These are phyloP conservation scores for Lipomyces spencermartinsiae DNA, from an alignment of 805 yeast species.

Conservation along the genomic window DNA sequence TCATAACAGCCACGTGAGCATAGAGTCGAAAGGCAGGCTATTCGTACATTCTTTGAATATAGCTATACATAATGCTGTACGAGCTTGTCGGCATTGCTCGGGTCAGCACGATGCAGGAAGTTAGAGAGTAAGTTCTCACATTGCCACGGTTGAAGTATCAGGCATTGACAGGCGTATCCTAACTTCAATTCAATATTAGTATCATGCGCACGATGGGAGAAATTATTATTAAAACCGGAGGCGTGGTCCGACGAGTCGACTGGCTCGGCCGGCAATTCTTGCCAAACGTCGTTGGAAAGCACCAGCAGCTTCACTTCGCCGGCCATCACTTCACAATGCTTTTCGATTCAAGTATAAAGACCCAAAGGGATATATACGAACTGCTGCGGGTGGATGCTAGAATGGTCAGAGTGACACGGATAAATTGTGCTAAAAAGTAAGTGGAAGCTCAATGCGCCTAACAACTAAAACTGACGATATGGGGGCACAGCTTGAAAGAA, in stretches of 20 bases:
- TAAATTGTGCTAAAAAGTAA: slow-evolving; percentile 4
- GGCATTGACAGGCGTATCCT: not conserved
- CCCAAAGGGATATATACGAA: slow-evolving; percentile 82
- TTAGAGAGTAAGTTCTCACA: slow-evolving; percentile 55
- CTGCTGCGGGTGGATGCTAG: slow-evolving; percentile 88
- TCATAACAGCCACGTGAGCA: not conserved
- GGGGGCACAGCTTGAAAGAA: slow-evolving; percentile 9
- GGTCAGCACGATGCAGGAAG: slow-evolving; percentile 67
- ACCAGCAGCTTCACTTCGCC: slow-evolving; percentile 87
- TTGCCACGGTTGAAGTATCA: not conserved
- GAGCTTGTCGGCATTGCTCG: slow-evolving; percentile 91
- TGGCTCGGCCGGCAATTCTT: slow-evolving; percentile 79
- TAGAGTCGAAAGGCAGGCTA: not conserved
- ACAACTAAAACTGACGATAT: slow-evolving; percentile 2
- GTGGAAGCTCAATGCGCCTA: not conserved
- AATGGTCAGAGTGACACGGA: slow-evolving; percentile 75
- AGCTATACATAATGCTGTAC: slow-evolving; percentile 66
- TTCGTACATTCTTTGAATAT: not conserved
- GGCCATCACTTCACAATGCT: slow-evolving; percentile 87
- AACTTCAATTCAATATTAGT: slow-evolving; percentile 25
- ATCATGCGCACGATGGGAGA: slow-evolving; percentile 75
- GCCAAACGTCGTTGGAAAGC: slow-evolving; percentile 81
- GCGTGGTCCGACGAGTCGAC: slow-evolving; percentile 84
- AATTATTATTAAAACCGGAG: slow-evolving; percentile 84
- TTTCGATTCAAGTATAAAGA: slow-evolving; percentile 85